Evolutionary conservation across 768 basidiomycete genomes (phyloP).

Genomic region (Saitozyma podzolica): DNA sequence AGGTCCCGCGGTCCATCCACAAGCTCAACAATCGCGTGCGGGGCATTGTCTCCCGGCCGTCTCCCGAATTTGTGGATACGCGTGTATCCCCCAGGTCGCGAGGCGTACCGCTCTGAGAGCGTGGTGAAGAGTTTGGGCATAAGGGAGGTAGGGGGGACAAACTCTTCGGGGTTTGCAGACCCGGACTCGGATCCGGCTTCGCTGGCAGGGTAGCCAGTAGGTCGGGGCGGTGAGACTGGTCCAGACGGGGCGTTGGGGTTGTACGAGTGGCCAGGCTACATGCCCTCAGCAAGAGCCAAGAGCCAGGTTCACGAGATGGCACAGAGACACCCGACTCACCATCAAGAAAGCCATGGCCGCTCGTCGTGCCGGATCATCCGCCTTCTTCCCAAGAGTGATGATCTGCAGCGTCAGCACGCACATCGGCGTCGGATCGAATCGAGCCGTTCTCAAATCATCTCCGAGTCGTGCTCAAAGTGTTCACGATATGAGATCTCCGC

Average conservation of each 20-base stretch:
- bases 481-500: background rate
- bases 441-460: background rate
- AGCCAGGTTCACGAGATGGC: background rate
- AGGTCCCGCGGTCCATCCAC: slow-evolving; percentile 91
- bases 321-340: slow-evolving; percentile 31
- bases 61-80: slow-evolving; percentile 89
- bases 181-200: background rate
- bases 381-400: slow-evolving; percentile 88
- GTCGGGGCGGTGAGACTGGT: slow-evolving; percentile 15
- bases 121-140: slow-evolving; percentile 80
- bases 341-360: slow-evolving; percentile 79
- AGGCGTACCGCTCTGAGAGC: slow-evolving; percentile 75
- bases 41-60: slow-evolving; percentile 88
- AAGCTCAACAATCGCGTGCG: slow-evolving; percentile 86
- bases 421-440: background rate
- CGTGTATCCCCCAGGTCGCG: slow-evolving; percentile 89
- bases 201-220: slow-evolving; percentile 19
- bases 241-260: slow-evolving; percentile 6
- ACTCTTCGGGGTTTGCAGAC: slow-evolving; percentile 57
- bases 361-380: slow-evolving; percentile 66
- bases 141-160: slow-evolving; percentile 52
- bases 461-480: background rate
- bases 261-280: slow-evolving; percentile 6
- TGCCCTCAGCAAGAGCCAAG: background rate
- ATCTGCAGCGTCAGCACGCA: slow-evolving; percentile 54